Evolutionary conservation across 257 asterid genomes (phyloP).

Genomic region (Pogostemon cablin): DNA sequence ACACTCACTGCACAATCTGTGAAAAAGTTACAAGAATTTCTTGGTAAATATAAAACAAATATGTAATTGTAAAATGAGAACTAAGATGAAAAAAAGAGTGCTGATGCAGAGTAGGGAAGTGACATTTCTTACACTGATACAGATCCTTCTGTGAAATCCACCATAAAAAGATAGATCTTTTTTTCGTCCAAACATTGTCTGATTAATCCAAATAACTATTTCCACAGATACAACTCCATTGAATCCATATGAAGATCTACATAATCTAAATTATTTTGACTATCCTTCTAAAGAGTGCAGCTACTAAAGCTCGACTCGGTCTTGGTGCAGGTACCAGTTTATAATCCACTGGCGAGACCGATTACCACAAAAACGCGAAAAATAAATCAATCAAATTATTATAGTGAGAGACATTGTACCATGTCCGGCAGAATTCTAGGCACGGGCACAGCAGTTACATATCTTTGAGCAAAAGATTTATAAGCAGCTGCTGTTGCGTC

Average conservation of each 20-base stretch:
- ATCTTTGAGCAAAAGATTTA: slow-evolving; percentile 69
- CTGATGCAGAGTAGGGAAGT: background rate
- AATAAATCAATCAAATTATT: slow-evolving; percentile 42
- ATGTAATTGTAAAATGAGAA: background rate
- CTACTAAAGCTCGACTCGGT: slow-evolving; percentile 2
- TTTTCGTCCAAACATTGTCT: slow-evolving; percentile 1
- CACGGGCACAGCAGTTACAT: slow-evolving; percentile 70
- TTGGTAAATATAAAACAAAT: background rate
- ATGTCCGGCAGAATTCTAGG: slow-evolving; percentile 73
- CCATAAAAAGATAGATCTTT: background rate
- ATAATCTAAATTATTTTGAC: slow-evolving; percentile 10
- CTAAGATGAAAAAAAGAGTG: background rate
- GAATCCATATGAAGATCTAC: slow-evolving; percentile 18
- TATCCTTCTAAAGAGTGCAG: slow-evolving; percentile 11
- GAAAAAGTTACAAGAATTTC: no score
- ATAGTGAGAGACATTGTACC: slow-evolving; percentile 83
- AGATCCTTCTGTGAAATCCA: background rate
- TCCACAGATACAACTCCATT: slow-evolving; percentile 19
- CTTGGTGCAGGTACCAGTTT: slow-evolving; percentile 3
- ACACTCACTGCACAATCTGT: no score
- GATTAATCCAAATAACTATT: slow-evolving; percentile 11
- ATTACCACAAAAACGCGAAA: slow-evolving; percentile 12
- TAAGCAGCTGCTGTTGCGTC: slow-evolving; percentile 42
- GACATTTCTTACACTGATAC: slow-evolving; percentile 15
- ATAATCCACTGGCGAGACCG: slow-evolving; percentile 11